These are phyloP conservation scores for Acanthamoeba royreba DNA, from an alignment of 208 protist species.

Conservation along the genomic window DNA sequence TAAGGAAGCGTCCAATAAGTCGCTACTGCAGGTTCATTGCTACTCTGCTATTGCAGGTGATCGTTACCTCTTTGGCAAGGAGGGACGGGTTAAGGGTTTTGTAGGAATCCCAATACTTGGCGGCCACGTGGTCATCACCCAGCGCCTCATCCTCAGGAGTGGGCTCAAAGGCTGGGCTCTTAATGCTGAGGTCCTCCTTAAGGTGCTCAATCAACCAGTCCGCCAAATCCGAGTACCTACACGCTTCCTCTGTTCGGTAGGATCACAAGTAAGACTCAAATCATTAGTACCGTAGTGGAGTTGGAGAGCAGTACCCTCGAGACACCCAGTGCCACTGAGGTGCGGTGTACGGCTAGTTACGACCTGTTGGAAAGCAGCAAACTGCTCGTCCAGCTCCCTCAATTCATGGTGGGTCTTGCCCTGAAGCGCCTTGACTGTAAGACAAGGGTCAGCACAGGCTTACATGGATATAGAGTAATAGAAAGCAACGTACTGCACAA, in stretches of 20 bases:
- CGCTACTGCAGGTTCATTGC: too few relatives aligned
- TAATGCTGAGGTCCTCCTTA: neutral
- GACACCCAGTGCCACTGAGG: neutral
- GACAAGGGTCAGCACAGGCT: neutral
- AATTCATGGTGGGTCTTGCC: neutral
- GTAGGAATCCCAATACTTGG: constrained; percentile 1
- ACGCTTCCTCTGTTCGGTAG: neutral
- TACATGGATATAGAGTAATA: too few relatives aligned
- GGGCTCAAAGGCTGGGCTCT: neutral
- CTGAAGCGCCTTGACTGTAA: neutral
- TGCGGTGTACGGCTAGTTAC: neutral
- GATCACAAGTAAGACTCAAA: too few relatives aligned
- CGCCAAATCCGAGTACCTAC: neutral
- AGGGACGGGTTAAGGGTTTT: neutral
- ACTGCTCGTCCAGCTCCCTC: neutral
- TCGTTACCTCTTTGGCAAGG: neutral
- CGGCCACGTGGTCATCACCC: neutral
- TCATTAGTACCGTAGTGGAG: too few relatives aligned
- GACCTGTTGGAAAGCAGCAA: neutral
- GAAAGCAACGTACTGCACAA: neutral
- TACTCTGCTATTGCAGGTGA: too few relatives aligned
- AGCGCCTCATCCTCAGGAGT: neutral
- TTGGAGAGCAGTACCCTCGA: too few relatives aligned
- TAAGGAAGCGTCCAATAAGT: too few relatives aligned
- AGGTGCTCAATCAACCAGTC: neutral